Evolutionary conservation across 1,284 basidiomycete species (phyloP), one percentile per base, ranked within the genome.

Genomic region (Porphyrellus sp.): DNA sequence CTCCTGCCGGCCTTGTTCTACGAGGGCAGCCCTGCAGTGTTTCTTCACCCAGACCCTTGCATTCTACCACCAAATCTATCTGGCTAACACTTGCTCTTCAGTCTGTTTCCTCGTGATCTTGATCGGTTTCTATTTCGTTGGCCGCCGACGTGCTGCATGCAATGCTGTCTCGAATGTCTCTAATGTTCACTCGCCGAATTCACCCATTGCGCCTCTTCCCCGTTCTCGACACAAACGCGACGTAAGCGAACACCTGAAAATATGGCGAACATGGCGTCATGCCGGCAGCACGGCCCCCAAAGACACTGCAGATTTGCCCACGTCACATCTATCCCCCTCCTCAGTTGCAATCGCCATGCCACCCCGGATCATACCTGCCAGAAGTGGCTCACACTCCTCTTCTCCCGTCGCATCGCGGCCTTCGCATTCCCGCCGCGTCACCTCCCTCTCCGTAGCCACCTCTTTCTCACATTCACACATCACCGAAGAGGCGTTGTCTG

Each of bases 71-170:
- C 18, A 11, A 28, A 34, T 24, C 24, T 18, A 41, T 51, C 39
- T 56, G 21, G 39, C 66, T 67, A 30, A 68, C 35, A 0, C 40
- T 16, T 35, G n/a, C 40, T 39, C 33, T n/a, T 15, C 15, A 70
- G 68, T 60, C 16, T 63, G 67, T 34, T 59, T 70, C 21, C 33
- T 63, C 28, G 40, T 57, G 9, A 56, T 70, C 33, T 41, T 70
- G 46, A 43, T 61, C 28, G 67, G 70, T 21, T 70, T 70, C 60
- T 70, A 58, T 51, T 39, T 60, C 47, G 69, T 70, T 50, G 56
- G 59, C 37, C 59, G 58, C 40, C 49, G 42, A 39, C 62, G 50
- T 45, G 49, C 41, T 15, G 43, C 39, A 25, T 39, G 31, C 54
- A 54, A 57, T 31, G 37, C 56, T 51, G n/a, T 49, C 16, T 18